Percentiles rank a stretch among this genome's conserved stretches.
phyloP scores from a whole-genome alignment of 2,329 filamentous ascomycete species.

The Phyllosticta citribraziliensis region DNA sequence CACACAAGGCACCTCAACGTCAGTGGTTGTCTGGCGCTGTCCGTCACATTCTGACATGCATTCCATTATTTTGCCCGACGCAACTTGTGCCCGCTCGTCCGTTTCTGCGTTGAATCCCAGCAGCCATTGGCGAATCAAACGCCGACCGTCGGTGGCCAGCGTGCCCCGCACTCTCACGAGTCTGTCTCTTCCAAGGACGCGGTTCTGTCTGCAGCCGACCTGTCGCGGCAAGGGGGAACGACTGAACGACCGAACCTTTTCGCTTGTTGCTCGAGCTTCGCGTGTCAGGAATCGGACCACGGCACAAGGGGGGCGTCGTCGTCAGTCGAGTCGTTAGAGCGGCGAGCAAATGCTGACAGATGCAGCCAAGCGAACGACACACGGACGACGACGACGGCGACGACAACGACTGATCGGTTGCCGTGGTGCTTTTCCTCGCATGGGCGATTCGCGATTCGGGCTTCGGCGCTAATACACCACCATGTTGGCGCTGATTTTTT shows the following conservation, averaged over 20 bases:
- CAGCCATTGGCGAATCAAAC: neutral
- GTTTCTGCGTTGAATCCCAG: too few species aligned
- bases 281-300: neutral
- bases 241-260: neutral
- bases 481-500: neutral
- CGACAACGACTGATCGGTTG: neutral
- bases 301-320: neutral
- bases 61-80: neutral
- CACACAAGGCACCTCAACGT: neutral
- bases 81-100: neutral
- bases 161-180: neutral
- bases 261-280: neutral
- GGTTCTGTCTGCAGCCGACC: neutral
- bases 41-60: neutral
- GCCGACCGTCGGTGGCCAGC: neutral
- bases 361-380: neutral
- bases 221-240: neutral
- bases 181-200: neutral
- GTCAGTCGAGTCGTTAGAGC: neutral
- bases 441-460: neutral
- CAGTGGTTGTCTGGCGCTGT: neutral
- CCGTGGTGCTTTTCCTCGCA: neutral
- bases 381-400: neutral
- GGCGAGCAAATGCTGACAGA: neutral
- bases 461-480: neutral